phyloP scores from a whole-genome alignment of 106 monocot species.

The Allium fistulosum region DNA sequence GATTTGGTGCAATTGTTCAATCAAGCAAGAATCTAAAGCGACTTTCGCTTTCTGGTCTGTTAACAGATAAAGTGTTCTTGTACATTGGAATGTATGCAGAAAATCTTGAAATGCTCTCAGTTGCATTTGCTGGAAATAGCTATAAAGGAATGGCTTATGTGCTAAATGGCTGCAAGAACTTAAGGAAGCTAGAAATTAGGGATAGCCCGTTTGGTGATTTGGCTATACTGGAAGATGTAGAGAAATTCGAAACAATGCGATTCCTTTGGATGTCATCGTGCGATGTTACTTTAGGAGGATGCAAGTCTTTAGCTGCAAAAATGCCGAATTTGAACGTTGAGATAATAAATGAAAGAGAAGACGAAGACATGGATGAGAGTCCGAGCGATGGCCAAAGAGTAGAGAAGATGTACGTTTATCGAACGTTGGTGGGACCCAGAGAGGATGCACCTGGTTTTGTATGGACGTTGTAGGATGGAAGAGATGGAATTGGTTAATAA shows the following conservation, averaged over 20 bases:
- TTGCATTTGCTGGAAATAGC: slow-evolving; percentile 34
- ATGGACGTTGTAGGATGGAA: slow-evolving; percentile 15
- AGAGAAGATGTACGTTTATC: slow-evolving; percentile 34
- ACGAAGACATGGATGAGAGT: slow-evolving; percentile 8
- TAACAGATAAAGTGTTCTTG: slow-evolving; percentile 27
- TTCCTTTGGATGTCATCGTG: slow-evolving; percentile 45
- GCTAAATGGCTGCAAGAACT: slow-evolving; percentile 26
- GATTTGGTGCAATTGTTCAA: slow-evolving; percentile 30
- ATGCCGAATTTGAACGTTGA: slow-evolving; percentile 41
- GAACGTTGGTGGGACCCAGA: slow-evolving; percentile 37
- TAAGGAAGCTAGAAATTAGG: slow-evolving; percentile 32
- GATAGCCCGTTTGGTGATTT: slow-evolving; percentile 38
- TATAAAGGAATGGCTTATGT: slow-evolving; percentile 29
- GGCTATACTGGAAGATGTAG: slow-evolving; percentile 20
- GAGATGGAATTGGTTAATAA: neutral
- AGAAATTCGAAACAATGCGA: slow-evolving; percentile 28
- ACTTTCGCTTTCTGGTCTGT: slow-evolving; percentile 32
- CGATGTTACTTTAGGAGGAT: slow-evolving; percentile 19
- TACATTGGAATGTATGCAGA: slow-evolving; percentile 34
- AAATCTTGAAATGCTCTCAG: slow-evolving; percentile 30
- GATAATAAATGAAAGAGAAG: slow-evolving; percentile 9
- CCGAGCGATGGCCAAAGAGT: slow-evolving; percentile 3
- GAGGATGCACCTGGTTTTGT: slow-evolving; percentile 36
- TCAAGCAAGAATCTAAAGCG: slow-evolving; percentile 19
- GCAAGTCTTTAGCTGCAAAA: slow-evolving; percentile 19